Percentiles rank a stretch among this genome's conserved stretches.
Evolutionary conservation across 352 stramenopile genomes (phyloP).

Genomic region (Phytophthora parvispora): DNA sequence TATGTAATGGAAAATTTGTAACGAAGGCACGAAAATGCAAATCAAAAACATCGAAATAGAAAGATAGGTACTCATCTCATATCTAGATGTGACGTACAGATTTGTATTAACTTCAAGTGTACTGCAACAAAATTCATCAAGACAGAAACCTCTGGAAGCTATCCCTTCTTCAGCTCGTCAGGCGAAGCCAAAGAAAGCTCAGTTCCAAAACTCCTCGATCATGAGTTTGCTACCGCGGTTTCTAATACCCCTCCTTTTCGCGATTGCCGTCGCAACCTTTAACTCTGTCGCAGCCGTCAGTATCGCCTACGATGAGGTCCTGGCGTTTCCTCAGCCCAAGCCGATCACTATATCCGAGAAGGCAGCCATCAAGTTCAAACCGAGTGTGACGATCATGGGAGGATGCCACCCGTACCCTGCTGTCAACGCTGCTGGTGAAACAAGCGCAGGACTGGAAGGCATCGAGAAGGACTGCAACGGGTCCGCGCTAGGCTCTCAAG

Average conservation of each 20-base stretch:
- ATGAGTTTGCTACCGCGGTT: too few relatives aligned
- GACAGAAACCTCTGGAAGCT: too few relatives aligned
- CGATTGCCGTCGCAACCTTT: background rate
- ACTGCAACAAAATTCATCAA: too few relatives aligned
- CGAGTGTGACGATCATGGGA: background rate
- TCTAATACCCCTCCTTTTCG: background rate
- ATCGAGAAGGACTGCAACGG: background rate
- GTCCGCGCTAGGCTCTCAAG: background rate
- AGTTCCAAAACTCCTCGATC: too few relatives aligned
- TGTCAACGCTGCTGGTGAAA: conserved; percentile 1
- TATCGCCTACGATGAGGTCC: background rate
- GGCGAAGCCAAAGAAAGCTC: too few relatives aligned
- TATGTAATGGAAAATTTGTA: too few relatives aligned
- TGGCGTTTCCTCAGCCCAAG: background rate
- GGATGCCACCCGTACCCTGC: conserved; percentile 1
- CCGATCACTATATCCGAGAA: background rate
- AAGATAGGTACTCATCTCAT: too few relatives aligned
- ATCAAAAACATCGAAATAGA: too few relatives aligned
- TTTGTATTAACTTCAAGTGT: too few relatives aligned
- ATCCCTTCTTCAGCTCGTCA: too few relatives aligned
- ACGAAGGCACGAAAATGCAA: too few relatives aligned
- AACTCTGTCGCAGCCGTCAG: background rate
- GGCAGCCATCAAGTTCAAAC: conserved; percentile 4
- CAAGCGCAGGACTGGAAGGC: background rate
- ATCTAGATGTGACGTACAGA: too few relatives aligned